Evolutionary conservation across 805 yeast genomes (phyloP), one percentile per base, ranked within the genome.

Genomic region (Naumovozyma baii): DNA sequence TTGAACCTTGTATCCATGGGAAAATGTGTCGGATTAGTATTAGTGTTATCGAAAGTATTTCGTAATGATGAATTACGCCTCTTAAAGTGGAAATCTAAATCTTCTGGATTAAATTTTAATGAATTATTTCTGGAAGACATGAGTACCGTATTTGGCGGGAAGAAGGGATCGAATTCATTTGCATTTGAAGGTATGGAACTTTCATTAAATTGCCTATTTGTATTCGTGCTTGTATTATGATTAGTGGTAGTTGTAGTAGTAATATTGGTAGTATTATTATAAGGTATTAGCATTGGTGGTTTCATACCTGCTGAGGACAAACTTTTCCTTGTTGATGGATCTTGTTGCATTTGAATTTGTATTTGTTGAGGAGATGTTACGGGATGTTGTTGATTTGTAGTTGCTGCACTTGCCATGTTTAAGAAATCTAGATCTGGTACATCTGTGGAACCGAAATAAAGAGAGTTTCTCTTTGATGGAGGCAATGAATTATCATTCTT

Each of bases 1-100:
- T n/a, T n/a, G n/a, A n/a, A n/a, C n/a, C n/a, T n/a, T n/a, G n/a
- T n/a, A n/a, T n/a, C n/a, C n/a, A n/a, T n/a, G 7, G 26, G 26
- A 22, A 22, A 22, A 22, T 22, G 26, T 10, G 10, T 18, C 15
- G n/a, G 18, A 22, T 20, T 15, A 19, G 33, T 30, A 28, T 18
- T 20, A 33, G 36, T 37, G 32, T 31, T 39, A 38, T 37, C 42
- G 8, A 32, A 20, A 12, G 37, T 9, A 20, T 38, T 31, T 39
- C 59, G 47, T 3, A 57, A 47, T 8, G 55, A 55, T 3, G 61
- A 55, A 35, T 57, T 55, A n/a, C 61, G 52, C 41, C 61, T 49
- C 36, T 55, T 53, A 36, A 54, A 51, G 33, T 52, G 57, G 25
- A 57, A 52, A 40, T 57, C 59, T 29, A 53, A 49, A 40, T 57